phyloP scores from a whole-genome alignment of 1,284 basidiomycete genomes.

The Amylostereum chailletii region DNA sequence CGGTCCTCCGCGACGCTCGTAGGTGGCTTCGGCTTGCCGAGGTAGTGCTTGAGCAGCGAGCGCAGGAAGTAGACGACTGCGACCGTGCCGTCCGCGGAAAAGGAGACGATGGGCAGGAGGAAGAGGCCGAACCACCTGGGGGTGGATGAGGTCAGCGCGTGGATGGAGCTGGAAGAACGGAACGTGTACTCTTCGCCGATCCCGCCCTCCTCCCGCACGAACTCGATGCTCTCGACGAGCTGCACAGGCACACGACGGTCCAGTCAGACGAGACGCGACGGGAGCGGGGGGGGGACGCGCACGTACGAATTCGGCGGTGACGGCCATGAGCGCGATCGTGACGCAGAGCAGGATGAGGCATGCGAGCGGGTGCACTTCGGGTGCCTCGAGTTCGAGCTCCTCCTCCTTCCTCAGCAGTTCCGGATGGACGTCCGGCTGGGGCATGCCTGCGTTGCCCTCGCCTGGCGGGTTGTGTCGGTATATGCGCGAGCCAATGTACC shows the following conservation, averaged over 20 bases:
- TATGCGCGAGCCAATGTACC: constrained; percentile 56
- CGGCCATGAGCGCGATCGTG: constrained; percentile 51
- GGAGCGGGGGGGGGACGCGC: neutral
- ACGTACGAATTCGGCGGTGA: constrained; percentile 61
- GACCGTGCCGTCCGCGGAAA: constrained; percentile 56
- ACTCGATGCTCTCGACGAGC: constrained; percentile 56
- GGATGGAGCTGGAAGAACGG: constrained; percentile 1
- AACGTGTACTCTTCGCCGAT: constrained; percentile 38
- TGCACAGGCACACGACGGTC: constrained; percentile 16
- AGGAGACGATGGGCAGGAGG: constrained; percentile 60
- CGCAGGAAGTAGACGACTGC: constrained; percentile 43
- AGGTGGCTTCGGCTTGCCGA: constrained; percentile 4
- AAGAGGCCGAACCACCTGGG: constrained; percentile 62
- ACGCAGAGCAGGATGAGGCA: constrained; percentile 42
- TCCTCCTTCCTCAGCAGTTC: constrained; percentile 32
- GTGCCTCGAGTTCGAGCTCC: constrained; percentile 32
- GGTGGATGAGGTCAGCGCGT: neutral
- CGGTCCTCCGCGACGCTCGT: constrained; percentile 43
- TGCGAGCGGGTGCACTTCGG: constrained; percentile 52
- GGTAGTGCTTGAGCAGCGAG: constrained; percentile 12
- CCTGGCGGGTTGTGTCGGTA: constrained; percentile 64
- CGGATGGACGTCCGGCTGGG: constrained; percentile 33
- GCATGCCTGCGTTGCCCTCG: constrained; percentile 36
- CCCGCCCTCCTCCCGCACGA: constrained; percentile 30
- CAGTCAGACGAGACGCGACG: neutral